Conservation (phyloP, 768 basidiomycete genomes). For the Boletus coccyginus region DNA sequence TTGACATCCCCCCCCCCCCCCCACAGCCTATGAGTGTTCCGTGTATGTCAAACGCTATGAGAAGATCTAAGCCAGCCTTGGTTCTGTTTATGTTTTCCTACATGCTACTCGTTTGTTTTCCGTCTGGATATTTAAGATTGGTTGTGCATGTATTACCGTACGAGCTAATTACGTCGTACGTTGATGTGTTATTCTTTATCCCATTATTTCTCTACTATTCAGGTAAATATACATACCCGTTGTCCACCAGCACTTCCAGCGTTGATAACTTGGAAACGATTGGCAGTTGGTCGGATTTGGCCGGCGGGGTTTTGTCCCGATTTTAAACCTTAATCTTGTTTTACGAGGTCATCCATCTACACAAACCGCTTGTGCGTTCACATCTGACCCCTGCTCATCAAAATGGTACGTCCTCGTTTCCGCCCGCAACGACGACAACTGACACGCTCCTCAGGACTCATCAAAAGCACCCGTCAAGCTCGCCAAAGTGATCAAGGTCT, state of each 20-base stretch:
- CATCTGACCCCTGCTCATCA: constrained; percentile 2
- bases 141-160: constrained; percentile 9
- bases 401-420: constrained; percentile 21
- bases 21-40: neutral
- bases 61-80: constrained; percentile 7
- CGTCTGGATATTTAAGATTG: constrained; percentile 17
- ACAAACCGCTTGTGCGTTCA: neutral
- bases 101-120: constrained; percentile 20
- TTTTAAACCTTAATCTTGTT: constrained; percentile 25
- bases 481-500: constrained; percentile 96
- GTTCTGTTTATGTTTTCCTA: constrained; percentile 9
- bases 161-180: constrained; percentile 10
- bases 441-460: constrained; percentile 52
- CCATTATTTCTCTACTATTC: neutral
- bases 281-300: constrained; percentile 3
- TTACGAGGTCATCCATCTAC: constrained; percentile 10
- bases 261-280: too few relatives aligned
- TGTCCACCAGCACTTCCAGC: neutral
- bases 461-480: constrained; percentile 95
- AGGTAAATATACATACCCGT: constrained; percentile 17
- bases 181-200: neutral
- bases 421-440: neutral
- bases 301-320: constrained; percentile 17
- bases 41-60: constrained; percentile 1
- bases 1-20: neutral